Conservation (phyloP, 192 early-diverging fungal species). For the Haplosporangium gracile region DNA sequence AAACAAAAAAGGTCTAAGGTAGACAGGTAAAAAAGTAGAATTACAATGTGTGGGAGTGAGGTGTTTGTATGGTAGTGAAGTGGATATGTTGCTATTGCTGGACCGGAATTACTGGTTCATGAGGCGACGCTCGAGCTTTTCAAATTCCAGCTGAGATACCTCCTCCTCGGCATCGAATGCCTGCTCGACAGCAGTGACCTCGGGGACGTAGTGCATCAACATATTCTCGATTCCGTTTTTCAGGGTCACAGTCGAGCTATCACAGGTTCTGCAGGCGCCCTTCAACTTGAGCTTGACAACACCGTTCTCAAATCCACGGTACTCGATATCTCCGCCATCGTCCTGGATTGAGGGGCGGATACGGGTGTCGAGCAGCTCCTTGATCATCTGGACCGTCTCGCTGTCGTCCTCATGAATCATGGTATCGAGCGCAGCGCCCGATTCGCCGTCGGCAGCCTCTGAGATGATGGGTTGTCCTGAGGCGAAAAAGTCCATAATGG, state of each 20-base stretch:
- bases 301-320: constrained; percentile 88
- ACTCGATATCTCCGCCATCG: constrained; percentile 99
- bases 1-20: background rate
- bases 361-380: constrained; percentile 96
- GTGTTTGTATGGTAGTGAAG: background rate
- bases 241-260: constrained; percentile 88
- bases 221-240: constrained; percentile 99
- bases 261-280: constrained; percentile 96
- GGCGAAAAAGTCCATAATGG: constrained; percentile 95
- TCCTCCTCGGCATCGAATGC: constrained; percentile 88
- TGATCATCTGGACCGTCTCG: constrained; percentile 97
- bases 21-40: background rate
- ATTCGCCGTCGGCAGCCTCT: constrained; percentile 61
- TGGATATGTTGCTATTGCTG: background rate
- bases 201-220: constrained; percentile 99
- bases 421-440: constrained; percentile 60
- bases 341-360: constrained; percentile 98
- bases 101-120: constrained; percentile 39
- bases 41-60: background rate
- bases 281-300: constrained; percentile 93
- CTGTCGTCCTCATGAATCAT: constrained; percentile 84
- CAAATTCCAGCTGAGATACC: constrained; percentile 87
- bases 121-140: constrained; percentile 82
- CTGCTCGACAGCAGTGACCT: constrained; percentile 90
- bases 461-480: constrained; percentile 85